phyloP scores from a whole-genome alignment of 2,329 filamentous ascomycete species.

The Xylariaceae sp. region DNA sequence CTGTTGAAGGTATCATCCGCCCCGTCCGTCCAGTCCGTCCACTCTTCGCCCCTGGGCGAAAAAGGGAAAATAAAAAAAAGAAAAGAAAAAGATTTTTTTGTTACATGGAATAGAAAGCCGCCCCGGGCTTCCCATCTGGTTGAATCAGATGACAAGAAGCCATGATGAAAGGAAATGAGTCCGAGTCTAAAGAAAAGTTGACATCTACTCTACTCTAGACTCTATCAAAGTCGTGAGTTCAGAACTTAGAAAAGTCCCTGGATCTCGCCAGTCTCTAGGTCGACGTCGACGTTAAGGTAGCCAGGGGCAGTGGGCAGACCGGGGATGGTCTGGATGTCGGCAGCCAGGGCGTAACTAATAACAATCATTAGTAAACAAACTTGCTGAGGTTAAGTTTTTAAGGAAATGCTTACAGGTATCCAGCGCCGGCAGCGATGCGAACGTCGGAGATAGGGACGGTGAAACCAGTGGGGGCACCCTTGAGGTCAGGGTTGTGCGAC shows the following conservation, averaged over 20 bases:
- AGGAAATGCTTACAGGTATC: conserved; percentile 63
- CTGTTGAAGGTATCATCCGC: conserved; percentile 18
- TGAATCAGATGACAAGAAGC: conserved; percentile 20
- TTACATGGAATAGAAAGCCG: no score
- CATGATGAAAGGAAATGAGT: neutral
- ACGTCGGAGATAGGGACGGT: conserved; percentile 93
- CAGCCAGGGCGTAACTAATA: conserved; percentile 77
- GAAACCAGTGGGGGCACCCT: conserved; percentile 92
- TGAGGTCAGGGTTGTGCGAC: conserved; percentile 85
- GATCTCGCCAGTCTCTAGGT: conserved; percentile 77
- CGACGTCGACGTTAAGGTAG: conserved; percentile 88
- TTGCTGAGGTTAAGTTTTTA: neutral
- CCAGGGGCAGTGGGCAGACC: conserved; percentile 91
- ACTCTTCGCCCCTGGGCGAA: neutral
- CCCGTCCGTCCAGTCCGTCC: neutral
- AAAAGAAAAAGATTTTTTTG: neutral
- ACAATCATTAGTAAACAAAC: conserved; percentile 33
- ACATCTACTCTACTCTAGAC: neutral
- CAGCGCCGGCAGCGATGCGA: conserved; percentile 86
- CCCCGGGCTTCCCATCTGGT: conserved; percentile 16
- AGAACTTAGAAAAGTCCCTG: conserved; percentile 73
- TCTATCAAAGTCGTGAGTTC: neutral
- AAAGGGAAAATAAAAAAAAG: neutral
- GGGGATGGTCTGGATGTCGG: conserved; percentile 97
- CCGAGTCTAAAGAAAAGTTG: neutral